Evolutionary conservation across 768 basidiomycete species (phyloP).

Genomic region (Serendipita sp.): DNA sequence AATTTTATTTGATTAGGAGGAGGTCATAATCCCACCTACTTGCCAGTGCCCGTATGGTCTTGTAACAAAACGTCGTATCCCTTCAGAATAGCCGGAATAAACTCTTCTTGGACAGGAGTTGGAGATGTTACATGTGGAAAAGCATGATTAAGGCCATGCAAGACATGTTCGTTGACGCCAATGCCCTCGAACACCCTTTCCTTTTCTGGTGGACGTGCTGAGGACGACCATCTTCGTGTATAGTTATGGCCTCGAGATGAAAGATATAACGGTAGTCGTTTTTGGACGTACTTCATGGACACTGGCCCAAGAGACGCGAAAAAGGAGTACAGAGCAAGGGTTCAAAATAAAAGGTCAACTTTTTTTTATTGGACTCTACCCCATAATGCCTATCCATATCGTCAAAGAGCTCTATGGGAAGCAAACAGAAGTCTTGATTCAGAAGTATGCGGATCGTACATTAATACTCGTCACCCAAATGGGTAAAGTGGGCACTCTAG

Average conservation of each 20-base stretch:
- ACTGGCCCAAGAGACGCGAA: no score
- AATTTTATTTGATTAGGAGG: not conserved
- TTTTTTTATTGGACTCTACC: no score
- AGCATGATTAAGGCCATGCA: not conserved
- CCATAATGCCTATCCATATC: constrained; percentile 26
- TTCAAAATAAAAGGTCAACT: no score
- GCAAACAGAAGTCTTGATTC: constrained; percentile 59
- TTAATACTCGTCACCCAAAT: constrained; percentile 82
- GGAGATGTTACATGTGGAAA: constrained; percentile 46
- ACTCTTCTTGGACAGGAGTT: constrained; percentile 39
- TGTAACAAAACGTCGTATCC: constrained; percentile 48
- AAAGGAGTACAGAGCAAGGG: no score
- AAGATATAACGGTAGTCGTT: no score
- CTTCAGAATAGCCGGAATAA: constrained; percentile 44
- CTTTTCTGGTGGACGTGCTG: not conserved
- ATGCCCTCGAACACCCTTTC: not conserved
- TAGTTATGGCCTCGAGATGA: no score
- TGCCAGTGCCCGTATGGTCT: constrained; percentile 63
- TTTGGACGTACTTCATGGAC: no score
- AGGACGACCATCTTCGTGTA: no score
- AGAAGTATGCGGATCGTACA: constrained; percentile 62
- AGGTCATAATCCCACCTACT: constrained; percentile 30
- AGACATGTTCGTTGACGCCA: constrained; percentile 6
- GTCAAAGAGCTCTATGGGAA: constrained; percentile 37
- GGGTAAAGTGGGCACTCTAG: constrained; percentile 79